Evolutionary conservation across 208 protist species (phyloP), one percentile per base, ranked within the genome.

Genomic region (Kentomonas sorsogonicus): DNA sequence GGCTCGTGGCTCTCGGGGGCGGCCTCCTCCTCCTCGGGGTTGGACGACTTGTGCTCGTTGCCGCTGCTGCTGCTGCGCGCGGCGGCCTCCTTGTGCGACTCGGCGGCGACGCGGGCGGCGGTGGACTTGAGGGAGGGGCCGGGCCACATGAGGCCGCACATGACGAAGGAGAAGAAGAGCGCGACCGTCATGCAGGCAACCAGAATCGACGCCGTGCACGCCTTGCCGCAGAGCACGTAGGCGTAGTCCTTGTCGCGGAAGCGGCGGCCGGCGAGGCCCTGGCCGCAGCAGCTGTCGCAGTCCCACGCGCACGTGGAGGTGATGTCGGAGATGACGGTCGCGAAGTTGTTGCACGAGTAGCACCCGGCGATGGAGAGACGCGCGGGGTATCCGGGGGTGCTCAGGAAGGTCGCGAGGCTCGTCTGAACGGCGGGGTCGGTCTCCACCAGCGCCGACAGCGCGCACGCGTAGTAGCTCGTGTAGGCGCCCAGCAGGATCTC

Each of bases 61-160:
- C 68, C 41, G 31, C 46, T 29, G 41, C 26, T 46, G 15, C 43
- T 52, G 36, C 31, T 69, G 41, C 22, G n/a, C 27, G 25, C 55
- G 48, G 56, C 52, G 34, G 66, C 62, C 54, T 66, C 45, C 46
- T 53, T 34, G 31, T 53, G 45, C 51, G 20, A 16, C 36, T 34
- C 55, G n/a, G n/a, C n/a, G n/a, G n/a, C 13, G 3, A 50, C 4
- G 3, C 31, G 38, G 13, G 53, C 58, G 43, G 54, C 63, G 2
- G 76, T 83, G 25, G 63, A 65, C 59, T 71, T 70, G 16, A 83
- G 72, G 30, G 60, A 79, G n/a, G 76, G 76, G 27, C 72, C 67
- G 43, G 71, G 70, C 63, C 70, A 79, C 69, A 58, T 79, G 68
- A 50, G 70, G 39, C 72, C 47, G 57, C 76, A 83, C 6, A 44